Base-by-base conservation (phyloP, 768 basidiomycete genomes). In the Piloderma croceum region DNA sequence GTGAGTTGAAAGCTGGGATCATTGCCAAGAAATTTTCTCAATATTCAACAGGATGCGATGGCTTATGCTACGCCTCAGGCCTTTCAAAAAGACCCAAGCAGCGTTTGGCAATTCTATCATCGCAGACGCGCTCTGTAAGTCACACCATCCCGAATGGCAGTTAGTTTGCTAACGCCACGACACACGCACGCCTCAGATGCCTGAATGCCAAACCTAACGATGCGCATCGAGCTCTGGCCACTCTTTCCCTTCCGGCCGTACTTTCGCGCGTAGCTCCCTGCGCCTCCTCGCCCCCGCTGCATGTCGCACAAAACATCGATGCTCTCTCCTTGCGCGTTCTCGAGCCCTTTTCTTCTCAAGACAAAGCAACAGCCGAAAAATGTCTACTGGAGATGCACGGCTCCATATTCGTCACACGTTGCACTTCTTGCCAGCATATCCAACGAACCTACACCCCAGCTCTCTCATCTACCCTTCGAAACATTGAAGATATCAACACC, bases 61-160 rank as follows among this genome's bases (percentile, higher is more conserved):
- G 47, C 35, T 34, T 43, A 62, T 13, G 63, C 59, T 15, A 61
- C 62, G 10, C 61, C 62, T 2, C 52, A 54, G 24, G 64, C 60
- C 2, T 66, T 66, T 47, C 39, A 34, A 4, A 41, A 48, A 5
- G 53, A 63, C 44, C 63, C 61, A n/a, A 50, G 45, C 31, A 52
- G 47, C 11, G 62, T 66, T 6, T 67, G 65, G 63, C 64, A 67
- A 42, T 68, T 68, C 46, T 67, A 67, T 41, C 68, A 69, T 36
- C 47, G 56, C 36, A 53, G 68, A 7, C 47, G 66, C 23, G 48
- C 51, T 27, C 47, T 24, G 62, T 61, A 40, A 19, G 46, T n/a
- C n/a, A 18, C 32, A n/a, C 22, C 19, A 17, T 32, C 18, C 23
- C 13, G 19, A 20, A 17, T 34, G 20, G 17, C 13, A 15, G 9